phyloP scores from a whole-genome alignment of 371 early-diverging fungal species.

The Mucor sp. region DNA sequence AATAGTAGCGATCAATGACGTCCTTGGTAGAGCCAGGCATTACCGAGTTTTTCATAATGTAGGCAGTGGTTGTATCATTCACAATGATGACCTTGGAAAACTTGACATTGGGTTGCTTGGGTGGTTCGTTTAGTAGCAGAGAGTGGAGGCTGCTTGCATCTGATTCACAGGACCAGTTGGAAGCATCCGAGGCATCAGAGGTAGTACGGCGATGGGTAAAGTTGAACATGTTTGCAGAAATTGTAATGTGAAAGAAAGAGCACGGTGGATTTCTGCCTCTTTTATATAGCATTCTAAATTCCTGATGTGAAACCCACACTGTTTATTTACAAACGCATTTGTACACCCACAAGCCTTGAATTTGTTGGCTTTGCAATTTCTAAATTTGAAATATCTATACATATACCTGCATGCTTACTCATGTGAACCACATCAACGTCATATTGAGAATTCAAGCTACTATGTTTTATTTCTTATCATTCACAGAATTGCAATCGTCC shows the following conservation, averaged over 20 bases:
- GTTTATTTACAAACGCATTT: neutral
- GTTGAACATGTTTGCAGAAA: neutral
- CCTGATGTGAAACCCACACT: neutral
- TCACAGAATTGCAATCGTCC: constrained; percentile 3
- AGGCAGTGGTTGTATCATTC: constrained; percentile 7
- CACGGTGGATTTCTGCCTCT: neutral
- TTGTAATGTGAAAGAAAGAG: neutral
- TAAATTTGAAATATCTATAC: neutral
- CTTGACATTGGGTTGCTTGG: neutral
- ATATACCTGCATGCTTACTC: neutral
- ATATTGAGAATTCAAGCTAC: neutral
- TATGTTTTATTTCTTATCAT: neutral
- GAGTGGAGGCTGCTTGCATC: neutral
- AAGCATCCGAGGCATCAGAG: neutral
- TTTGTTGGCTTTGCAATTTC: neutral
- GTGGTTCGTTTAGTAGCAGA: neutral
- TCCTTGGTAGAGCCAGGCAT: constrained; percentile 8
- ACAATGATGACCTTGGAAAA: constrained; percentile 17
- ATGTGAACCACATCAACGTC: neutral
- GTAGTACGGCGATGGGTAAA: neutral
- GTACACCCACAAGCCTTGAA: neutral
- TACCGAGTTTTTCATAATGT: neutral
- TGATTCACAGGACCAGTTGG: constrained; percentile 3
- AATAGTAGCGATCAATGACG: constrained; percentile 12
- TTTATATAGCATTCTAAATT: neutral